Base-by-base conservation (phyloP, 192 early-diverging fungal species). In the Allomyces arbusculus region DNA sequence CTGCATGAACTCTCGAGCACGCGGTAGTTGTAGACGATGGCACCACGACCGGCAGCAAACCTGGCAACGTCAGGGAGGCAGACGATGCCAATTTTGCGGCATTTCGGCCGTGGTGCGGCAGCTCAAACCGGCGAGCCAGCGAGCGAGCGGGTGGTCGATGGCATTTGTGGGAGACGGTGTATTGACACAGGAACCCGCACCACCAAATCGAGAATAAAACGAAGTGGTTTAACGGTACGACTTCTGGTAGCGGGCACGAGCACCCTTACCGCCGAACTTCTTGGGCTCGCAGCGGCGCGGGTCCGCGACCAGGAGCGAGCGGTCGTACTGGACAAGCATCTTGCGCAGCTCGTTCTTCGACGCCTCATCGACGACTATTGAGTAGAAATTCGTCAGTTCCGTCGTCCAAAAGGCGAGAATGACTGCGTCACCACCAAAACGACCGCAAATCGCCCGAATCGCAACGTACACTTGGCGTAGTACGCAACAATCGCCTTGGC, bases 291-390 rank as follows among this genome's bases (percentile, higher is more conserved):
- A 91, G 74, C 95, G 93, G 80, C 95, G 92, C 69, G 94, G 92
- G 79, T 96, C 94, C 67, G 94, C 94, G 69, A 98, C 95, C 62
- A 98, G 88, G 62, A 98, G 91, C 72, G 91, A 86, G 82, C 94
- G 90, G 85, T 98, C 95, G 86, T 91, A 94, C 7, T 74, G 69
- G 24, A 88, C 79, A 65, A 92, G 82, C 63, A 87, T 80, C 71
- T 94, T 90, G 86, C 93, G 94, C 83, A 98, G 90, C 83, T 96
- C 94, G 84, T 95, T 94, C 90, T 98, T 98, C 75, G 92, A 89
- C 64, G 91, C 94, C 81, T 98, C 95, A 80, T 98, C 95, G 66
- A 98, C 92, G 77, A 82, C 78, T 82, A 67, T 23, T 24, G 0
- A 23, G 7, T 10, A 8, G 6, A 3, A 64, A 8, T 8, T 40